Evolutionary conservation across 495 filamentous ascomycete species (phyloP).

Genomic region (Penicillium diatomitis): DNA sequence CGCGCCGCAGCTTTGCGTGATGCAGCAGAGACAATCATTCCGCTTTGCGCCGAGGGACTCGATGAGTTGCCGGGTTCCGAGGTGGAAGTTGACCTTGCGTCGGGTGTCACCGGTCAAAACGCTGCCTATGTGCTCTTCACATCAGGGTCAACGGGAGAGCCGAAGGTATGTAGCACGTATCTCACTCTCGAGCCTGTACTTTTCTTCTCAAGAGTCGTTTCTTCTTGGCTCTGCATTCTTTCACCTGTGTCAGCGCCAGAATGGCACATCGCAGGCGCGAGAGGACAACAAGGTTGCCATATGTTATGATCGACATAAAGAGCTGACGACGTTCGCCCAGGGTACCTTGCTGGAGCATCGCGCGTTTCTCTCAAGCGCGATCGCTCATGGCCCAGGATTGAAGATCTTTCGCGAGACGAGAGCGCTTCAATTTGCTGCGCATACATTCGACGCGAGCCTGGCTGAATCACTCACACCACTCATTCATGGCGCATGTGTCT

Average conservation of each 20-base stretch:
- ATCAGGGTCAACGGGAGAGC: constrained; percentile 43
- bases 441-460: constrained; percentile 45
- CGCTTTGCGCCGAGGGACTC: constrained; percentile 25
- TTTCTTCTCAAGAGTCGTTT: too few relatives aligned
- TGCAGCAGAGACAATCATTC: constrained; percentile 25
- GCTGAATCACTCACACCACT: constrained; percentile 33
- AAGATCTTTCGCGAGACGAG: constrained; percentile 21
- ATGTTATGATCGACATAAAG: too few relatives aligned
- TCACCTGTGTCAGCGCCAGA: too few relatives aligned
- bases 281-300: too few relatives aligned
- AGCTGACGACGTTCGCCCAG: constrained; percentile 7
- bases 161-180: constrained; percentile 29
- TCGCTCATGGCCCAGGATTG: constrained; percentile 35
- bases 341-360: constrained; percentile 41
- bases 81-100: constrained; percentile 14
- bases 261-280: too few relatives aligned
- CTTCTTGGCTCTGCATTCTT: too few relatives aligned
- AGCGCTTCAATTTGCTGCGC: constrained; percentile 43
- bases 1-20: constrained; percentile 17
- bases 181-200: too few relatives aligned
- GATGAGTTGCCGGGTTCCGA: constrained; percentile 15
- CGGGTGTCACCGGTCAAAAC: constrained; percentile 25
- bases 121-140: constrained; percentile 41
- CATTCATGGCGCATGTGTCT: constrained; percentile 37
- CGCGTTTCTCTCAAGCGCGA: constrained; percentile 33